These are phyloP conservation scores for Oryza glaberrima DNA, from an alignment of 176 grass and related monocot species.

Conservation along the genomic window DNA sequence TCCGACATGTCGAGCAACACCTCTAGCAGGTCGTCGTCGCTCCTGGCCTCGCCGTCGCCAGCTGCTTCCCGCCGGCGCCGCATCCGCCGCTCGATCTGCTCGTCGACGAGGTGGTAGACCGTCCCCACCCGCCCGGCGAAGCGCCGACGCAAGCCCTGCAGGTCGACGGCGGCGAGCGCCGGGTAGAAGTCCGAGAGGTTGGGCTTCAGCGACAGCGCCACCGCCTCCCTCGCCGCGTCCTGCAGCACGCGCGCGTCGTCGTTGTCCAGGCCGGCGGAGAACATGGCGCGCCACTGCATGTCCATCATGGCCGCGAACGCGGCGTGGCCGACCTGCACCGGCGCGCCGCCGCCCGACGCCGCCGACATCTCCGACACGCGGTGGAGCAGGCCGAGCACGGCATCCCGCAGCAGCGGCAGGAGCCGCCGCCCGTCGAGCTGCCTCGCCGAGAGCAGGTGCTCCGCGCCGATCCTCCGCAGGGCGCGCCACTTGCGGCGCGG, in stretches of 20 bases:
- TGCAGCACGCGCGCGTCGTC: constrained; percentile 31
- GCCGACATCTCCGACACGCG: background rate
- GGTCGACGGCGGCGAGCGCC: constrained; percentile 35
- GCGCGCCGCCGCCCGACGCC: background rate
- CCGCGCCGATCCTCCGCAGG: constrained; percentile 11
- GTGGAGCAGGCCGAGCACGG: background rate
- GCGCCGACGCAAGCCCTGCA: constrained; percentile 39
- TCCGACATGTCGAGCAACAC: constrained; percentile 46
- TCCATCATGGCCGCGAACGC: constrained; percentile 38
- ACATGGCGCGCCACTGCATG: constrained; percentile 45
- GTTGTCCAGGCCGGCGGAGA: constrained; percentile 32
- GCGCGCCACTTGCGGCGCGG: constrained; percentile 23
- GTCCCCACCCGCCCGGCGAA: background rate
- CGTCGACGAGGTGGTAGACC: constrained; percentile 40
- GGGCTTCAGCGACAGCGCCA: constrained; percentile 1
- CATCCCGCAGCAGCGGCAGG: background rate
- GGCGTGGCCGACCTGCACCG: constrained; percentile 39
- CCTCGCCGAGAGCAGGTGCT: background rate
- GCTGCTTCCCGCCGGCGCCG: background rate
- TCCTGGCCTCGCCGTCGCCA: background rate
- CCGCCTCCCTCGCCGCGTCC: constrained; percentile 5
- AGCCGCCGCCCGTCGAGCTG: background rate
- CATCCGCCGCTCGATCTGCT: constrained; percentile 45
- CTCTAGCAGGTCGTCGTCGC: constrained; percentile 41
- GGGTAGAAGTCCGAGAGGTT: constrained; percentile 70